A percentile compares a stretch with the other conserved stretches of the same genome.
phyloP scores from a whole-genome alignment of 805 yeast genomes.

The Wickerhamiella galacta region DNA sequence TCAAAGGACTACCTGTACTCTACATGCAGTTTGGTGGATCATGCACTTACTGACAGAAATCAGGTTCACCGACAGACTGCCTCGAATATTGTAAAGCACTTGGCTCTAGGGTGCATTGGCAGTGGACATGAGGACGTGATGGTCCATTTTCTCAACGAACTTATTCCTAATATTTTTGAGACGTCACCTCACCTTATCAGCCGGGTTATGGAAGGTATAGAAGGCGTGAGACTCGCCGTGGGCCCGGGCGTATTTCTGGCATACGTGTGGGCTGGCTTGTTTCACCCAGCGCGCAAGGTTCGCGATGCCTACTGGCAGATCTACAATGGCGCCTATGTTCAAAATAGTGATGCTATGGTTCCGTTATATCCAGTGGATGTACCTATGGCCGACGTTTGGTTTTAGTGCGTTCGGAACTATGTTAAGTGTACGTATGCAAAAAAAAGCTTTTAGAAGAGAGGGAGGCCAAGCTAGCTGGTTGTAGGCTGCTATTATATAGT shows the following conservation, averaged over 20 bases:
- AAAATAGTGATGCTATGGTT: slow-evolving; percentile 55
- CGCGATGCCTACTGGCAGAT: slow-evolving; percentile 73
- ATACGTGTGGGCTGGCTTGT: slow-evolving; percentile 75
- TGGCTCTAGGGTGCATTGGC: slow-evolving; percentile 68
- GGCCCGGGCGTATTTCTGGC: slow-evolving; percentile 65
- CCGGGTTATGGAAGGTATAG: slow-evolving; percentile 66
- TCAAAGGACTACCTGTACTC: slow-evolving; percentile 72
- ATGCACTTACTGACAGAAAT: slow-evolving; percentile 81
- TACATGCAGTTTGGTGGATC: slow-evolving; percentile 62
- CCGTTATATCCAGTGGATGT: slow-evolving; percentile 55
- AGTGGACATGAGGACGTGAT: slow-evolving; percentile 66
- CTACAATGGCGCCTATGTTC: slow-evolving; percentile 61
- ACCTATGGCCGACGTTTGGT: slow-evolving; percentile 33
- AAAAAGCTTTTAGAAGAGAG: too few species aligned
- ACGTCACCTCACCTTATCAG: slow-evolving; percentile 89
- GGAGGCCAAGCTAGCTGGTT: too few species aligned
- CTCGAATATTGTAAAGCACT: slow-evolving; percentile 65
- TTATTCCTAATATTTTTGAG: slow-evolving; percentile 81
- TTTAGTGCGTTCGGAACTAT: slow-evolving; percentile 14
- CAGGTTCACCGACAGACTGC: slow-evolving; percentile 93
- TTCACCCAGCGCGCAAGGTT: slow-evolving; percentile 85
- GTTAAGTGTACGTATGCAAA: too few species aligned
- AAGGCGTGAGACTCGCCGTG: slow-evolving; percentile 48
- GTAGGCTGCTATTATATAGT: too few species aligned
- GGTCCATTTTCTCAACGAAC: slow-evolving; percentile 60